A percentile compares a stretch with the other conserved stretches of the same genome.
Conservation (phyloP, 2,329 filamentous ascomycete species). For the Pseudogymnoascus sp. region DNA sequence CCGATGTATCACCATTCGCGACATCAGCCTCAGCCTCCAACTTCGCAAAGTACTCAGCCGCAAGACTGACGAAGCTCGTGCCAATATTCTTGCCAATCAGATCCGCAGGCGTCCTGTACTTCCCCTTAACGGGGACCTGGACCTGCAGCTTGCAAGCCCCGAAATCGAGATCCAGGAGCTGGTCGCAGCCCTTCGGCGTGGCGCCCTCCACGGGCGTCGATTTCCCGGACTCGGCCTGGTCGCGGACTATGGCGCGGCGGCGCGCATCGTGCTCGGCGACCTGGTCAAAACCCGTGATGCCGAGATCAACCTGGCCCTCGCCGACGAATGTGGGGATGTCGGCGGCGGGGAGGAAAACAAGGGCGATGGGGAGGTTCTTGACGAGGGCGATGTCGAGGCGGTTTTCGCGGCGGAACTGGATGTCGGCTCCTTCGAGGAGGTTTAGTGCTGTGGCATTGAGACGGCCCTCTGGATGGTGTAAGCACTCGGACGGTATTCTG, state of each 20-base stretch:
- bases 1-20: constrained; percentile 28
- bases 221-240: constrained; percentile 39
- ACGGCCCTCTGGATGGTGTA: constrained; percentile 64
- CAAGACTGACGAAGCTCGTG: constrained; percentile 85
- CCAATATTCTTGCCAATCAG: constrained; percentile 88
- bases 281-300: constrained; percentile 90
- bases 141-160: constrained; percentile 89
- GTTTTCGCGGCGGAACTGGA: constrained; percentile 92
- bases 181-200: constrained; percentile 52
- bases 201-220: constrained; percentile 33
- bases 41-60: constrained; percentile 72
- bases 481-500: not conserved
- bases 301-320: constrained; percentile 85
- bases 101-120: constrained; percentile 59
- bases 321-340: constrained; percentile 98
- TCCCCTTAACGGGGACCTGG: constrained; percentile 85
- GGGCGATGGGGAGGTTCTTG: constrained; percentile 90
- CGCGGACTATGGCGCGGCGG: constrained; percentile 40
- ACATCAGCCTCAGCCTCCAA: constrained; percentile 52
- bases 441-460: constrained; percentile 83
- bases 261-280: constrained; percentile 80
- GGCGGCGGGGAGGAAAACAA: constrained; percentile 92
- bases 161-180: constrained; percentile 84
- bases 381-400: constrained; percentile 95
- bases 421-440: constrained; percentile 85